Conservation (phyloP, 257 asterid species). For the Coffea eugenioides region DNA sequence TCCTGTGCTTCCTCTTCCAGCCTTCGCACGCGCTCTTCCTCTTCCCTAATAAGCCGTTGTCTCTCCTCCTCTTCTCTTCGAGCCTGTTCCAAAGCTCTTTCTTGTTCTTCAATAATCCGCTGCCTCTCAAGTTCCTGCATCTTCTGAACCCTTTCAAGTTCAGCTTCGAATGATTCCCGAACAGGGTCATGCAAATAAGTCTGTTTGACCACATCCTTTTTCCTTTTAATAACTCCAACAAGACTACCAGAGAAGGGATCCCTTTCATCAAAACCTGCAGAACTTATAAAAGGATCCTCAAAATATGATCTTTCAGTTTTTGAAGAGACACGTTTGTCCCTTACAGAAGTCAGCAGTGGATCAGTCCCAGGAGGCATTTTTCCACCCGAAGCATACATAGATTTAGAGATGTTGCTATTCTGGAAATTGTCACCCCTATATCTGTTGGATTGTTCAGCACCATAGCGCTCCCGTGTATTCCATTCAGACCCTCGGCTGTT, state of each 20-base stretch:
- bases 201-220: constrained; percentile 62
- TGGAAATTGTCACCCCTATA: constrained; percentile 51
- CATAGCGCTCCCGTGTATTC: constrained; percentile 45
- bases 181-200: constrained; percentile 84
- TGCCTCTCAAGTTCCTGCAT: constrained; percentile 95
- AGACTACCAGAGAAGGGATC: constrained; percentile 74
- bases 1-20: constrained; percentile 90
- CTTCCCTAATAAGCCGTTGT: constrained; percentile 72
- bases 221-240: constrained; percentile 79
- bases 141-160: constrained; percentile 93
- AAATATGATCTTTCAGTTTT: constrained; percentile 50
- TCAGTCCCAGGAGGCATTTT: constrained; percentile 44
- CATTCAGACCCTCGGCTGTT: constrained; percentile 49
- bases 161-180: constrained; percentile 97
- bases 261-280: constrained; percentile 69
- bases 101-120: constrained; percentile 82
- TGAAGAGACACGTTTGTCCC: constrained; percentile 45
- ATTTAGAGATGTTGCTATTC: constrained; percentile 35
- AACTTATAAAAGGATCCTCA: constrained; percentile 52
- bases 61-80: constrained; percentile 88
- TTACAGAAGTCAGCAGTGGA: constrained; percentile 43
- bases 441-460: constrained; percentile 49
- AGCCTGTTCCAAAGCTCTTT: constrained; percentile 77
- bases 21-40: constrained; percentile 62
- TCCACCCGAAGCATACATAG: constrained; percentile 51